Base-by-base conservation (phyloP, 306 rosid species). In the Lupinus albus region DNA sequence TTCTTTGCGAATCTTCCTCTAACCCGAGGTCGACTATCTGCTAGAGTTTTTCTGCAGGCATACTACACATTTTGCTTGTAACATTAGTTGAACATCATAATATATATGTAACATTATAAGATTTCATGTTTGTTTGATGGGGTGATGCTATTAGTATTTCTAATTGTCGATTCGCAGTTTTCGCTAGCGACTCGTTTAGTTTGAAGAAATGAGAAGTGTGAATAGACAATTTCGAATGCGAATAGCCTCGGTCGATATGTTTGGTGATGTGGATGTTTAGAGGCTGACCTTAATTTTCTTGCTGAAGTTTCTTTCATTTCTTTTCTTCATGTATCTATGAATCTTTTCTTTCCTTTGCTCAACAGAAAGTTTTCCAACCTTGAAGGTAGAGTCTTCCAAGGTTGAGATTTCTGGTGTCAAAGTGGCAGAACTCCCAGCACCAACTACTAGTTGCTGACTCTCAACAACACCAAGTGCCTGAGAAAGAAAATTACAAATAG, bases 1-100 rank as follows among this genome's bases (percentile, higher is more conserved):
- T 89, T 92, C 83, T 92, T 92, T 0, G 98, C 98, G 72, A 92
- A 92, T 75, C 98, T 78, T 84, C 98, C 98, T 77, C 98, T 68
- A 8, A 92, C 98, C 49, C 98, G 88, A 16, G 98, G 98, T n/a
- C 98, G 76, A 79, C 98, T 92, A 70, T 92, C 98, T 0, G 98
- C 98, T 12, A 92, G 84, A 21, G 96, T 92, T 84, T 92, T 92
- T 11, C 98, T 89, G 80, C 98, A 92, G 2, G 98, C 98, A 74
- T 92, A 92, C 98, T 92, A 91, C 84, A 73, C 13, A 53, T 73
- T 74, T 74, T 39, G 49, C 44, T 13, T 80, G 51, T 54, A 25
- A 5, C 45, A 9, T 84, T 39, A 84, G 78, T 45, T 16, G 18
- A 62, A 61, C 42, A 39, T 64, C 25, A 71, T 64, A 74, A 50